Conservation (phyloP, 345 rosid genomes). For the Salix exigua region DNA sequence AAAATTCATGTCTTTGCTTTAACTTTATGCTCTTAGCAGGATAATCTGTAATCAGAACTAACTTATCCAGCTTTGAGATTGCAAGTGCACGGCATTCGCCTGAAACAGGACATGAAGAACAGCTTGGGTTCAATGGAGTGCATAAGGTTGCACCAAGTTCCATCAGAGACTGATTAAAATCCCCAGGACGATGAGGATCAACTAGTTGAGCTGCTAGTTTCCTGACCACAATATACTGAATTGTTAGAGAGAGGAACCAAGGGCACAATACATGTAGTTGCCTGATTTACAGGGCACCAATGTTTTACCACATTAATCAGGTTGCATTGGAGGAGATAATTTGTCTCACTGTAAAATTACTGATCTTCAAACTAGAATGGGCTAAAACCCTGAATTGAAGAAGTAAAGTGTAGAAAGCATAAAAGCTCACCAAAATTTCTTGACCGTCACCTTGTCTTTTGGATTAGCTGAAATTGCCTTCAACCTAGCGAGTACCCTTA, state of each 20-base stretch:
- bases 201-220: conserved; percentile 84
- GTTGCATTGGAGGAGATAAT: background rate
- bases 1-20: conserved; percentile 64
- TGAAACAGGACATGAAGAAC: conserved; percentile 77
- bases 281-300: background rate
- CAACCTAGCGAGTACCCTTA: conserved; percentile 66
- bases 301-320: background rate
- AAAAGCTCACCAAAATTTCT: conserved; percentile 63
- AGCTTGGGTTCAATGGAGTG: conserved; percentile 62
- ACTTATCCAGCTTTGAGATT: conserved; percentile 43
- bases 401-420: background rate
- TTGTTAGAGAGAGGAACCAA: background rate
- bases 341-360: background rate
- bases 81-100: conserved; percentile 63
- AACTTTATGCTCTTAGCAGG: conserved; percentile 66
- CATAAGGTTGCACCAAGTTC: conserved; percentile 95
- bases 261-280: background rate
- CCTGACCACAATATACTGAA: conserved; percentile 38
- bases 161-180: conserved; percentile 93
- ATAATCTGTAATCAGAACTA: conserved; percentile 58
- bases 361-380: background rate
- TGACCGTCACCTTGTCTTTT: conserved; percentile 52
- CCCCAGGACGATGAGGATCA: conserved; percentile 76
- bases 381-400: background rate
- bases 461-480: conserved; percentile 83